Evolutionary conservation across 83 land plant genomes (phyloP).

Genomic region (Picea mariana): DNA sequence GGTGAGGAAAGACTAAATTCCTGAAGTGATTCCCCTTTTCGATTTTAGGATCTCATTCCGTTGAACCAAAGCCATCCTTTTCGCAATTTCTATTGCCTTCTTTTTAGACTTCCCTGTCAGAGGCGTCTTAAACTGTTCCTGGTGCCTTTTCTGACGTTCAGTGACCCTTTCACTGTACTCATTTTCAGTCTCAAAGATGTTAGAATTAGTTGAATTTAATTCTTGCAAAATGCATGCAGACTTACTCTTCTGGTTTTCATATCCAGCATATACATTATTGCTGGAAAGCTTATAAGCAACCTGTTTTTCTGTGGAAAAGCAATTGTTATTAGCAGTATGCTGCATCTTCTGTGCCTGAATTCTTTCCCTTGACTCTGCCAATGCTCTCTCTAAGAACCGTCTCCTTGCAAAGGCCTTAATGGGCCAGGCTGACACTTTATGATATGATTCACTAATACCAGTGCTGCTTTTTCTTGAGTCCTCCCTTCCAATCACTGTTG

Average conservation of each 20-base stretch:
- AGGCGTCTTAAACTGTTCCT: not conserved
- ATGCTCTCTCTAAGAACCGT: not conserved
- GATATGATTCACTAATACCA: not conserved
- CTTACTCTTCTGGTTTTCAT: not conserved
- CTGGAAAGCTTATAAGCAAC: not conserved
- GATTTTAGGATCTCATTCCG: constrained; percentile 5
- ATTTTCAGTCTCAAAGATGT: not conserved
- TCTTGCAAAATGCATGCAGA: not conserved
- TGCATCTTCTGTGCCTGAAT: constrained; percentile 11
- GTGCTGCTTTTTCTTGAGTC: not conserved
- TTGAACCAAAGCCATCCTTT: not conserved
- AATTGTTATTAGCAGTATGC: not conserved
- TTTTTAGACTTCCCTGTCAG: constrained; percentile 5
- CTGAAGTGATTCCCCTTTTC: constrained; percentile 11
- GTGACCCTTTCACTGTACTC: not conserved
- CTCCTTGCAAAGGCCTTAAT: not conserved
- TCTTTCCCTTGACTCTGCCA: not conserved
- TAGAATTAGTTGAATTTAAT: not conserved
- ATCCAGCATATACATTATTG: not conserved
- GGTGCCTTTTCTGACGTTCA: constrained; percentile 6
- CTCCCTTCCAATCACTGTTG: not conserved
- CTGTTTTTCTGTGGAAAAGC: not conserved
- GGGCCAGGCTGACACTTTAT: not conserved
- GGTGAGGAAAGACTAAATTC: not conserved
- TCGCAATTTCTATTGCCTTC: not conserved